Conservation (phyloP, 768 basidiomycete species). For the Tylopilus sp. region DNA sequence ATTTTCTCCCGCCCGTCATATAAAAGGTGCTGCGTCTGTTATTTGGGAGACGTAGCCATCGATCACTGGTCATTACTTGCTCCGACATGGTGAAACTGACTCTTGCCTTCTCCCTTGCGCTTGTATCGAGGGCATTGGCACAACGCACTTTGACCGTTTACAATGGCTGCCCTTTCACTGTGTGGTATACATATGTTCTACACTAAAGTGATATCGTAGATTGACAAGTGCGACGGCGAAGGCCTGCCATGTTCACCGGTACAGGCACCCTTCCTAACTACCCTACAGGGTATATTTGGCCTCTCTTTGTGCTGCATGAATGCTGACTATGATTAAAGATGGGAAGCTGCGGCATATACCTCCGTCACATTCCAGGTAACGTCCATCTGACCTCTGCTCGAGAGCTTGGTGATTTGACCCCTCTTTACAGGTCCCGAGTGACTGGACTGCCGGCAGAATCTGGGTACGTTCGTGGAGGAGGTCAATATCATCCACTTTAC, state of each 20-base stretch:
- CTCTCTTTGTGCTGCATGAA: neutral
- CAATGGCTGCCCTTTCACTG: slow-evolving; percentile 65
- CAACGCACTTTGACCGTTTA: slow-evolving; percentile 58
- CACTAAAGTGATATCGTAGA: too few relatives aligned
- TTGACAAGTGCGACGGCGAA: slow-evolving; percentile 18
- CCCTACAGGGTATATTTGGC: slow-evolving; percentile 40
- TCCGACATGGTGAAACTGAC: slow-evolving; percentile 21
- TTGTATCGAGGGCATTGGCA: slow-evolving; percentile 33
- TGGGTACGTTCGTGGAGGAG: slow-evolving; percentile 41
- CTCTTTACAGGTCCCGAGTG: slow-evolving; percentile 47
- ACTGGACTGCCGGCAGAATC: slow-evolving; percentile 64
- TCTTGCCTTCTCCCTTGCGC: slow-evolving; percentile 25
- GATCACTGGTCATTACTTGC: too few relatives aligned
- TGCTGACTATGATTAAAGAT: slow-evolving; percentile 22
- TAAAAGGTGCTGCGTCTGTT: too few relatives aligned
- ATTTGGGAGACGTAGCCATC: too few relatives aligned
- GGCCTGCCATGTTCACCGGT: slow-evolving; percentile 62
- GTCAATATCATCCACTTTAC: neutral
- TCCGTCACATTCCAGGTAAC: slow-evolving; percentile 27
- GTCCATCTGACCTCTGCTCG: neutral
- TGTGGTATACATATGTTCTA: slow-evolving; percentile 46
- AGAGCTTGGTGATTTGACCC: neutral
- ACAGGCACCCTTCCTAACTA: slow-evolving; percentile 44
- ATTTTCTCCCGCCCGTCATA: slow-evolving; percentile 1
- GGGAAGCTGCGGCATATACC: slow-evolving; percentile 30